Base-by-base conservation (phyloP, 495 filamentous ascomycete species). In the Talaromyces thailandensis region DNA sequence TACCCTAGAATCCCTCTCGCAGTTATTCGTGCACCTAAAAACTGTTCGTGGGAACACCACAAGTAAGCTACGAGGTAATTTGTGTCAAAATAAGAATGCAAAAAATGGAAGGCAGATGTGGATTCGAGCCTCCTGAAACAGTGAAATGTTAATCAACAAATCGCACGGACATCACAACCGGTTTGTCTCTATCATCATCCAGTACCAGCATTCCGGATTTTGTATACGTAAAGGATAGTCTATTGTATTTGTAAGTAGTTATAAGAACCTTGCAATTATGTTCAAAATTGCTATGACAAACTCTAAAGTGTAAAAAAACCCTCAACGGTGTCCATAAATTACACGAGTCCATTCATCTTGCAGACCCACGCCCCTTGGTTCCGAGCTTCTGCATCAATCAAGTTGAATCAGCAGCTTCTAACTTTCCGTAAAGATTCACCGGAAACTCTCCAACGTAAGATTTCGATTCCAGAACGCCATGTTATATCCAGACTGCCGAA, bases 401-500 rank as follows among this genome's bases (percentile, higher is more conserved):
- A n/a, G n/a, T n/a, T n/a, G n/a, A n/a, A n/a, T n/a, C n/a, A n/a
- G 4, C 43, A 48, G 43, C 16, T 48, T 48, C 43, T 21, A 48
- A 18, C 18, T 48, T 48, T 48, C 43, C 43, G 43, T 48, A 48
- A 48, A 48, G 43, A 21, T 21, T 48, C 43, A 48, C 43, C 43
- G 43, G 18, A 18, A 48, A 8, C 28, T 26, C 52, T 23, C 24
- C 24, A 55, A 16, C 28, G 12, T 55, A 55, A 25, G 23, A 23
- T 40, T 14, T 35, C 18, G n/a, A 59, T 7, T 43, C 57, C 57
- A 35, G 24, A 61, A 61, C 43, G 59, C 59, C 59, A 32, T 18
- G 24, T 32, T 29, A 52, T 18, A 61, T 35, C 59, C 59, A 50
- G 24, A 25, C 52, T 51, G 59, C 40, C 40, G 18, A 51, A 61